Conservation (phyloP, 768 basidiomycete genomes). For the Leccinum truebloodii region DNA sequence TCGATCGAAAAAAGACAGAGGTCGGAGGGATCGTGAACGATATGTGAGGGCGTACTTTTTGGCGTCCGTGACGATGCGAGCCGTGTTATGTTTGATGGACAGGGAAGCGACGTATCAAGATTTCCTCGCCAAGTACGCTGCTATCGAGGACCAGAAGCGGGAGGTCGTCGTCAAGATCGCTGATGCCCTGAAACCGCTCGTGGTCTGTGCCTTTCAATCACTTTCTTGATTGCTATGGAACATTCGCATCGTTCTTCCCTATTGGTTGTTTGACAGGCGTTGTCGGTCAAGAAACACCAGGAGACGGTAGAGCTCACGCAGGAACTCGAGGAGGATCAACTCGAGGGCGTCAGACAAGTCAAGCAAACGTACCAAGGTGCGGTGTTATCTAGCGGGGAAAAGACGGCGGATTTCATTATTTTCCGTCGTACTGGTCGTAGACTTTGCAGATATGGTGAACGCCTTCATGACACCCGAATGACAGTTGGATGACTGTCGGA, state of each 20-base stretch:
- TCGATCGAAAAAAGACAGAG: conserved; percentile 23
- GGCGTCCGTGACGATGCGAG: conserved; percentile 1
- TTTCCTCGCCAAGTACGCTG: conserved; percentile 25
- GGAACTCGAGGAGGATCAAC: conserved; percentile 27
- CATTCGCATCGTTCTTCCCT: too few species aligned
- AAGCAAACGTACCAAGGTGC: conserved; percentile 25
- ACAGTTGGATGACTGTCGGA: not conserved
- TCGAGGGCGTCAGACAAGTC: conserved; percentile 23
- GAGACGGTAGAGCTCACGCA: conserved; percentile 21
- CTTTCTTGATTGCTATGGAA: not conserved
- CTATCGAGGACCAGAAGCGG: conserved; percentile 30
- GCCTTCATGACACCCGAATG: conserved; percentile 18
- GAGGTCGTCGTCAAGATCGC: conserved; percentile 27
- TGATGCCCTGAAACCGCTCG: conserved; percentile 25
- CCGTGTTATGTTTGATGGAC: not conserved
- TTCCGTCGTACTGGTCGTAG: conserved; percentile 5
- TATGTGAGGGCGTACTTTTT: conserved; percentile 27
- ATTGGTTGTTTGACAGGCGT: conserved; percentile 12
- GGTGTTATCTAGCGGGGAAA: not conserved
- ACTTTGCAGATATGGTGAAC: conserved; percentile 21
- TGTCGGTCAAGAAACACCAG: conserved; percentile 33
- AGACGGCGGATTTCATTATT: not conserved
- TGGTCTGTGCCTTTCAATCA: conserved; percentile 20
- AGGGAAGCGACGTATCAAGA: conserved; percentile 30
- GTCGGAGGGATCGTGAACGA: conserved; percentile 19